A percentile compares a stretch with the other conserved stretches of the same genome.
phyloP scores from a whole-genome alignment of 495 filamentous ascomycete genomes.

The Xylaria nigripes region DNA sequence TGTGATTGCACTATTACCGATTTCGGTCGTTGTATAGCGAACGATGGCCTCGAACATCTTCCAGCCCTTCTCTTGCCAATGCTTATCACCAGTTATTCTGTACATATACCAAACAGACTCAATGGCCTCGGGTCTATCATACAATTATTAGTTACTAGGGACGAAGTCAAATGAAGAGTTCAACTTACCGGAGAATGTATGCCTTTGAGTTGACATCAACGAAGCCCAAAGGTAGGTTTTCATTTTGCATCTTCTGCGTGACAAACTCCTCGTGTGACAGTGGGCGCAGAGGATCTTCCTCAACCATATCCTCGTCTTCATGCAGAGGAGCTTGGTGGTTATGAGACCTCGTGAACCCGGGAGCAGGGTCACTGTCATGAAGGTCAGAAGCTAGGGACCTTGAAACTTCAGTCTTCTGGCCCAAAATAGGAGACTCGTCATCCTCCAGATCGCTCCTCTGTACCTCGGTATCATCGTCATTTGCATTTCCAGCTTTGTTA shows the following conservation, averaged over 20 bases:
- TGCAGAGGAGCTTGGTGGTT: slow-evolving; percentile 21
- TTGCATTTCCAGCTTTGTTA: slow-evolving; percentile 6
- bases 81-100: slow-evolving; percentile 72
- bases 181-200: slow-evolving; percentile 68
- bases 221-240: slow-evolving; percentile 61
- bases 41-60: slow-evolving; percentile 76
- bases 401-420: neutral
- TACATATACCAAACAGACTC: slow-evolving; percentile 96
- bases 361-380: slow-evolving; percentile 12
- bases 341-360: neutral
- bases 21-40: slow-evolving; percentile 53
- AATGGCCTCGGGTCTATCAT: slow-evolving; percentile 73
- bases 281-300: slow-evolving; percentile 31
- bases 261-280: slow-evolving; percentile 59
- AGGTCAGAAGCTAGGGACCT: slow-evolving; percentile 11
- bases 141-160: slow-evolving; percentile 10
- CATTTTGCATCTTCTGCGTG: slow-evolving; percentile 46
- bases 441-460: slow-evolving; percentile 7
- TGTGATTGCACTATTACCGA: slow-evolving; percentile 64
- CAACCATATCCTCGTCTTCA: slow-evolving; percentile 13
- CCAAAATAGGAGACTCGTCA: neutral
- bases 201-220: slow-evolving; percentile 46
- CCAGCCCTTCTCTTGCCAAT: slow-evolving; percentile 84
- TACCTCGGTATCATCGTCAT: neutral
- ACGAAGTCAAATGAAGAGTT: neutral